Evolutionary conservation across 2,329 filamentous ascomycete genomes (phyloP), one percentile per base, ranked within the genome.

Genomic region (Blastomyces gilchristii): DNA sequence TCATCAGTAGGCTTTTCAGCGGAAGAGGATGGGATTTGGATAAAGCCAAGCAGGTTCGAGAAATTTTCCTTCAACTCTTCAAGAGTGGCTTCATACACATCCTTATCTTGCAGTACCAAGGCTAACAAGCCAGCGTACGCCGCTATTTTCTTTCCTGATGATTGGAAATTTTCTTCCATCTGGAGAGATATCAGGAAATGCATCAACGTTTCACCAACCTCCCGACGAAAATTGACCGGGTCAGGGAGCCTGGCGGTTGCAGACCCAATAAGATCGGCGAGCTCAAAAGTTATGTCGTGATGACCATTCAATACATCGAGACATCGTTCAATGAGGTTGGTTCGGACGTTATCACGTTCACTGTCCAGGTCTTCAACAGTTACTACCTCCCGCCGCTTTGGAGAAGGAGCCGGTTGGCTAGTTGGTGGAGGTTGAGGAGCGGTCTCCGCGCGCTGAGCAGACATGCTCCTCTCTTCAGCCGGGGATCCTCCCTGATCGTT

Each of bases 51-150:
- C 65, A 97, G 85, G 47, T 86, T 86, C 11, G 81, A 80, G 50
- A 97, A 88, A 70, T 88, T 90, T 22, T 90, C 86, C 71, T 88
- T 88, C 31, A 99, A 77, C 47, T 87, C 86, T 37, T 87, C 84
- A 22, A 92, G 76, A 22, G 90, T 90, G 60, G 86, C 85, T 60
- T 84, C 82, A 73, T 96, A 96, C 74, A 97, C 97, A 5, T 83
- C 77, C 43, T 82, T 85, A 64, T 96, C 88, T 71, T 96, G 91
- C 22, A 97, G 82, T 61, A 97, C 85, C 47, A 99, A 79, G 3
- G 91, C 94, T 12, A 99, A 80, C 16, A 99, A 82, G 75, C 99
- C 93, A 22, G 94, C 91, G 76, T 95, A 96, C 1, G 94, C 90
- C 25, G 91, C 89, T 67, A 99, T 85, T 72, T 91, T 93, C 70